Conservation (phyloP, 768 basidiomycete species). For the Tephrocybe sp. region DNA sequence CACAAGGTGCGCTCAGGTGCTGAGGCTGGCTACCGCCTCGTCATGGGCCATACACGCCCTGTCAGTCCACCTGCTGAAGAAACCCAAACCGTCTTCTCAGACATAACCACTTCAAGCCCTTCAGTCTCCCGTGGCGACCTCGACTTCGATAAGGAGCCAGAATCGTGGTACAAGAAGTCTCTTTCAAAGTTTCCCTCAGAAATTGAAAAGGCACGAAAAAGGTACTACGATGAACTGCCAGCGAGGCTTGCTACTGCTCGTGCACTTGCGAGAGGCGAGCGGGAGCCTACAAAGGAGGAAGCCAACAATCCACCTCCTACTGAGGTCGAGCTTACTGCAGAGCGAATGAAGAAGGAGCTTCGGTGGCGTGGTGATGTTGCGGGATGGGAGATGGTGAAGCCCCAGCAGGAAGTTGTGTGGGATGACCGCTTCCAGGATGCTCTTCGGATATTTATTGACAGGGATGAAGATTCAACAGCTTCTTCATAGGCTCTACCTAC, state of each 20-base stretch:
- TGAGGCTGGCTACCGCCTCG: slow-evolving; percentile 75
- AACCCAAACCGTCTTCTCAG: slow-evolving; percentile 18
- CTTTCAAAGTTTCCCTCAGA: slow-evolving; percentile 48
- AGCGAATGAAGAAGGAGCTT: slow-evolving; percentile 86
- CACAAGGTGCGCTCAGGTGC: slow-evolving; percentile 77
- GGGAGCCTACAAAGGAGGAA: slow-evolving; percentile 89
- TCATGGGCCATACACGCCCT: slow-evolving; percentile 60
- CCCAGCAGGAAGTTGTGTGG: slow-evolving; percentile 66
- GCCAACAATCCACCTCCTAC: slow-evolving; percentile 72
- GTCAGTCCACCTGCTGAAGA: slow-evolving; percentile 39
- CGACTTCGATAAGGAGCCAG: slow-evolving; percentile 68
- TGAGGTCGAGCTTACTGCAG: slow-evolving; percentile 85
- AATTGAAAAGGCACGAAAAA: slow-evolving; percentile 65
- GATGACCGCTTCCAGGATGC: slow-evolving; percentile 65
- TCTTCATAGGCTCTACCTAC: slow-evolving; percentile 1
- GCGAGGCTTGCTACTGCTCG: slow-evolving; percentile 69
- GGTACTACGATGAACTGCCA: slow-evolving; percentile 73
- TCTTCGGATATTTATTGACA: slow-evolving; percentile 56
- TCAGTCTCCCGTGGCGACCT: slow-evolving; percentile 50
- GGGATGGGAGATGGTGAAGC: slow-evolving; percentile 78
- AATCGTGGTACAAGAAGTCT: slow-evolving; percentile 68
- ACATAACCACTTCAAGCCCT: slow-evolving; percentile 19
- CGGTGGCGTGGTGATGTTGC: slow-evolving; percentile 78
- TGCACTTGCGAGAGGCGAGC: slow-evolving; percentile 65
- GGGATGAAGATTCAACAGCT: slow-evolving; percentile 1